phyloP scores from a whole-genome alignment of 768 basidiomycete genomes.

The Macrolepiota dolichaula region DNA sequence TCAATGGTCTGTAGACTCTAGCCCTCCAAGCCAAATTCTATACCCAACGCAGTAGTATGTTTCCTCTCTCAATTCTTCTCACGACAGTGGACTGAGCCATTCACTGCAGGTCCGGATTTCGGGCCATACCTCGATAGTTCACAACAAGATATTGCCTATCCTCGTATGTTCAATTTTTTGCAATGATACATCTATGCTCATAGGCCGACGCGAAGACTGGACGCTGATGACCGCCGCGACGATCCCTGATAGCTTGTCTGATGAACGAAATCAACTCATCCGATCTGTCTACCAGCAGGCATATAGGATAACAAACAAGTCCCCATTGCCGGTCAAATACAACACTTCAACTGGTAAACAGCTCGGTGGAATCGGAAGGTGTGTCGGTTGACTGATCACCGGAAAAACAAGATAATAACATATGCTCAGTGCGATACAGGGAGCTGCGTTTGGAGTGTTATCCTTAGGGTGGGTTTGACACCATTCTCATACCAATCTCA shows the following conservation, averaged over 20 bases:
- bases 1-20: neutral
- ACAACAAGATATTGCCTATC: slow-evolving; percentile 13
- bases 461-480: slow-evolving; percentile 21
- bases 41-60: neutral
- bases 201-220: slow-evolving; percentile 36
- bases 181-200: neutral
- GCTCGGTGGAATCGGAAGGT: slow-evolving; percentile 14
- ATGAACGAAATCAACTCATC: slow-evolving; percentile 36
- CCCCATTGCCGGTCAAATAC: slow-evolving; percentile 24
- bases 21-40: slow-evolving; percentile 16
- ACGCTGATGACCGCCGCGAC: slow-evolving; percentile 45
- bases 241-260: slow-evolving; percentile 21
- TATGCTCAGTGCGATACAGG: slow-evolving; percentile 26
- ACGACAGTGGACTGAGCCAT: neutral
- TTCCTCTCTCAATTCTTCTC: neutral
- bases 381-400: neutral
- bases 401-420: neutral
- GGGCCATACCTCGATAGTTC: slow-evolving; percentile 19
- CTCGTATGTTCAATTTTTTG: slow-evolving; percentile 16
- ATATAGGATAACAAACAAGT: slow-evolving; percentile 14
- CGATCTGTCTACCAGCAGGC: slow-evolving; percentile 22
- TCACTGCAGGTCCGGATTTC: neutral
- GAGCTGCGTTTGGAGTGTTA: slow-evolving; percentile 28
- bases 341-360: slow-evolving; percentile 17
- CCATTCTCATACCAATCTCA: neutral